A percentile compares a stretch with the other conserved stretches of the same genome.
Evolutionary conservation across 306 rosid species (phyloP).

Genomic region (Cicer chorassanicum): DNA sequence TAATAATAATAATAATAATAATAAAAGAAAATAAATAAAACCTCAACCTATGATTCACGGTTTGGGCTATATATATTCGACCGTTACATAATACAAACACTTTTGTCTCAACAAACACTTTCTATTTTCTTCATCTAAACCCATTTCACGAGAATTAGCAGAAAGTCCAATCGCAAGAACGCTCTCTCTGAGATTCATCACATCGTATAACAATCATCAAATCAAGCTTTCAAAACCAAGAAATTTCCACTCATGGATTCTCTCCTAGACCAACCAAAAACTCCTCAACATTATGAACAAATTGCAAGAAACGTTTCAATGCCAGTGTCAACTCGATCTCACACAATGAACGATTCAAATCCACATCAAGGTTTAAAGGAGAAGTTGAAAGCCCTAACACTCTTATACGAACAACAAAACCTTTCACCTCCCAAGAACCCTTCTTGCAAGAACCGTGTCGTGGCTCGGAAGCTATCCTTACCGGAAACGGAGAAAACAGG

Average conservation of each 20-base stretch:
- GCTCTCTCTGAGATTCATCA: neutral
- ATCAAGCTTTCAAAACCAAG: neutral
- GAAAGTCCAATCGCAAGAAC: neutral
- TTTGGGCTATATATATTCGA: too few species aligned
- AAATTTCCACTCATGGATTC: neutral
- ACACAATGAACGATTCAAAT: conserved; percentile 39
- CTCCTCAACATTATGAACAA: neutral
- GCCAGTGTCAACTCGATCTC: conserved; percentile 83
- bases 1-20: too few species aligned
- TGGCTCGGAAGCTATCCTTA: conserved; percentile 60
- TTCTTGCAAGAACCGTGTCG: conserved; percentile 39
- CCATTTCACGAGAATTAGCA: neutral
- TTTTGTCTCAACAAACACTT: neutral
- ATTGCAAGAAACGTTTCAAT: conserved; percentile 45
- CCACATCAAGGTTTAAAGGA: neutral
- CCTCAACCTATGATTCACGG: too few species aligned
- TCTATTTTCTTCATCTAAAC: neutral
- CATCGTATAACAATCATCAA: neutral
- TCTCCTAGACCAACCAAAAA: neutral
- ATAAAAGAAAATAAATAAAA: too few species aligned
- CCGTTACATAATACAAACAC: too few species aligned
- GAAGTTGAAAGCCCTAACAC: conserved; percentile 53
- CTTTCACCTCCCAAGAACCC: conserved; percentile 47
- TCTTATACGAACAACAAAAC: conserved; percentile 70
- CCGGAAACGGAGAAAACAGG: conserved; percentile 48